Evolutionary conservation across 352 stramenopile genomes (phyloP).

Genomic region (Pythium myriotylum): DNA sequence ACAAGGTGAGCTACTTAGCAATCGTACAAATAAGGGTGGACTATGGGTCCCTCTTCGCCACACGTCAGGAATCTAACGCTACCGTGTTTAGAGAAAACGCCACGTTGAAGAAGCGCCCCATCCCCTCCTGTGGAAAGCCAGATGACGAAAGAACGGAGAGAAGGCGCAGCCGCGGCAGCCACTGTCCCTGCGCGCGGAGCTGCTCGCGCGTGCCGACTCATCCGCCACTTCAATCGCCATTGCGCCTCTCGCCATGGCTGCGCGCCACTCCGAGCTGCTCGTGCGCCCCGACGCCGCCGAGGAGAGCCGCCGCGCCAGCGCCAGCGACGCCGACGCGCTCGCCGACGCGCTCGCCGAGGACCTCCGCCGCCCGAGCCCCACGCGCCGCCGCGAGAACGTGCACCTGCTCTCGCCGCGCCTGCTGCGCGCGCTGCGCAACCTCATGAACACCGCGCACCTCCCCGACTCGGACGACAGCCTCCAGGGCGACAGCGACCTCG

Average conservation of each 20-base stretch:
- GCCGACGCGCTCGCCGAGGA: slow-evolving; percentile 2
- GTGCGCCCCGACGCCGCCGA: neutral
- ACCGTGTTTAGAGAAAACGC: slow-evolving; percentile 9
- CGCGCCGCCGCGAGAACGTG: neutral
- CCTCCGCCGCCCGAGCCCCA: slow-evolving; percentile 8
- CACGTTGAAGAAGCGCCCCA: slow-evolving; percentile 13
- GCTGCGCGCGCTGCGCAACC: slow-evolving; percentile 12
- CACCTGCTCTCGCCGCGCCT: slow-evolving; percentile 10
- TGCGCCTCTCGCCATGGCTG: neutral
- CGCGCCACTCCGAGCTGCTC: neutral
- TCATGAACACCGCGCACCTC: slow-evolving; percentile 10
- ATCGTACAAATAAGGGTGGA: neutral
- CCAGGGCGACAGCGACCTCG: slow-evolving; percentile 7
- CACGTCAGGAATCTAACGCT: neutral
- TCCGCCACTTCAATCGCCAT: neutral
- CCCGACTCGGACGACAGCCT: slow-evolving; percentile 13
- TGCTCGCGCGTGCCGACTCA: neutral
- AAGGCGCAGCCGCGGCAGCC: neutral
- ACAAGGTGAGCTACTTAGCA: too few species aligned
- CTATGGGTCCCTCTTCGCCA: slow-evolving; percentile 6
- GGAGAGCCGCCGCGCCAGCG: neutral
- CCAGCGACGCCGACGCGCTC: neutral
- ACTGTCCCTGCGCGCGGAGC: neutral
- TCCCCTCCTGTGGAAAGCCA: slow-evolving; percentile 1
- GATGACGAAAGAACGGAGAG: slow-evolving; percentile 9